Evolutionary conservation across 768 basidiomycete species (phyloP), one percentile per base, ranked within the genome.

Genomic region (Termitomyces sp.): DNA sequence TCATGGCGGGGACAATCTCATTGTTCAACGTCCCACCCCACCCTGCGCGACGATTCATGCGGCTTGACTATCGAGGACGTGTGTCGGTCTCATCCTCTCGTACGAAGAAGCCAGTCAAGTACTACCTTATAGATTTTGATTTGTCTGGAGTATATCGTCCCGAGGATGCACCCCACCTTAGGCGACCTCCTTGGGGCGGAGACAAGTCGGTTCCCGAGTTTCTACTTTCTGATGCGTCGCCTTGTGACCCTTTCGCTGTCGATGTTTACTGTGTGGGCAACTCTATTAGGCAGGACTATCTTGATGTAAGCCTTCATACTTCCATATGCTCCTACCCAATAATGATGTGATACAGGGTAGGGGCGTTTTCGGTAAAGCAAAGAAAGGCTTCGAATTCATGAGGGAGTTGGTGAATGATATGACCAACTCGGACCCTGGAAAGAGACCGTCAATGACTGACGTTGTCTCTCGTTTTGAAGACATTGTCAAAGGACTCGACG

Each of bases 201-300:
- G 76, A 81, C 62, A 76, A 72, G 55, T 63, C 72, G 2, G 74
- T 73, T 0, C 74, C 74, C 2, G 75, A 76, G 46, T 42, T 41
- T 31, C 13, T 16, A 2, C 34, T 36, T 4, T 7, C 51, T 42
- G 12, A 53, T 31, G 41, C 37, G 2, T 41, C 52, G 5, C 31
- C 31, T 33, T 33, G 48, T 22, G 48, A 49, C 13, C 48, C 48
- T 49, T 49, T 49, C 13, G 31, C 48, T 22, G 31, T 49, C n/a
- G 48, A 49, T 22, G 31, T 49, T 31, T 49, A 49, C n/a, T 49
- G 48, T 15, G 22, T 33, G 5, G 48, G 48, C 1, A 49, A 49
- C 20, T 49, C n/a, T 33, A 33, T 49, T 4, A 31, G 48, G 1
- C 5, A 49, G 12, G 29, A 31, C 3, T 49, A 49, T 33, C 48